Conservation (phyloP, 1,284 basidiomycete species). For the Trametes pubescens region DNA sequence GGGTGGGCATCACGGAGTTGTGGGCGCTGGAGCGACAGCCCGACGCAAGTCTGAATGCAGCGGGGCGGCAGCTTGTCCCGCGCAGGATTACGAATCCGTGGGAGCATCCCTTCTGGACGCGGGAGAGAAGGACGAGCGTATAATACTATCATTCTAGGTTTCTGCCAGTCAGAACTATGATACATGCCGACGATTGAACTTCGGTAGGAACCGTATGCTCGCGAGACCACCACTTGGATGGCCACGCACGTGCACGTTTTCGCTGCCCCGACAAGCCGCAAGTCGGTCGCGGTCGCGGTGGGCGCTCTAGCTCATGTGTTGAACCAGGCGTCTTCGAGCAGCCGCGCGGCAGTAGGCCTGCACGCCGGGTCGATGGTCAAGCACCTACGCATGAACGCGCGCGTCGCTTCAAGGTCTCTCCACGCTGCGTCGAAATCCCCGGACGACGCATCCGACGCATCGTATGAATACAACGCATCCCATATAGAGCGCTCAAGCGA, state of each 20-base stretch:
- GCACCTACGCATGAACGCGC: conserved; percentile 25
- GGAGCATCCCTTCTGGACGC: conserved; percentile 65
- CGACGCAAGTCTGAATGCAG: conserved; percentile 42
- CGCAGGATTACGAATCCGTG: conserved; percentile 58
- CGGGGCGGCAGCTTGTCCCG: conserved; percentile 56
- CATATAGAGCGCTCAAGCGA: neutral
- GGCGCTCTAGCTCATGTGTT: neutral
- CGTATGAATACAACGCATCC: neutral
- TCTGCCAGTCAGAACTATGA: too few species aligned
- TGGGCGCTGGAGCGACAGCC: conserved; percentile 65
- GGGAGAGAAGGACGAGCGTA: neutral
- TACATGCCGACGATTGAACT: neutral
- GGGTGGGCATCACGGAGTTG: conserved; percentile 67
- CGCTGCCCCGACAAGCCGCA: too few species aligned
- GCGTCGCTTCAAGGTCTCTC: conserved; percentile 11
- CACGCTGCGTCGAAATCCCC: neutral
- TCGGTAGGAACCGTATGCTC: too few species aligned
- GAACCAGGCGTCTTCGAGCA: conserved; percentile 24
- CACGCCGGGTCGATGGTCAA: conserved; percentile 18
- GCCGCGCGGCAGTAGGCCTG: conserved; percentile 18
- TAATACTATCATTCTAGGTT: neutral
- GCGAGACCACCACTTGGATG: too few species aligned
- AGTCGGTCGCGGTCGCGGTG: too few species aligned
- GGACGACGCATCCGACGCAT: neutral
- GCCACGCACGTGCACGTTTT: too few species aligned